Conservation (phyloP, 768 basidiomycete species). For the Gyrodon lividus region DNA sequence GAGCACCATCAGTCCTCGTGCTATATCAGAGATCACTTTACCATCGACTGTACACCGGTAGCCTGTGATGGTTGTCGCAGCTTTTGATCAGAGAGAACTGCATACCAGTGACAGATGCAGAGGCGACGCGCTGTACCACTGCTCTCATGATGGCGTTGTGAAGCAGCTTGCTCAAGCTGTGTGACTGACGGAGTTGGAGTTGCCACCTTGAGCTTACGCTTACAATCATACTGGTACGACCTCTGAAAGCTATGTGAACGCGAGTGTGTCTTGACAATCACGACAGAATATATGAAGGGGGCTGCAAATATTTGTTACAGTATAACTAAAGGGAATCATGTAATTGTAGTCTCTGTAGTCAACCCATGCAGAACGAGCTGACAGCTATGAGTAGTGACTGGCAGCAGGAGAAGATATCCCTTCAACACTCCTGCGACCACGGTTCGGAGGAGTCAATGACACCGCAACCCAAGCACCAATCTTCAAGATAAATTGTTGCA, state of each 20-base stretch:
- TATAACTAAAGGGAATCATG: no score
- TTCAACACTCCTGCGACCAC: no score
- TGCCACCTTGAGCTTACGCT: no score
- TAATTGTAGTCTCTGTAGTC: no score
- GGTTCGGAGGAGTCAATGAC: slow-evolving; percentile 40
- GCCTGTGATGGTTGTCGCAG: neutral
- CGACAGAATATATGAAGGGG: no score
- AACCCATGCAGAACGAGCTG: no score
- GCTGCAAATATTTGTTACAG: no score
- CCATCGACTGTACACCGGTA: slow-evolving; percentile 61
- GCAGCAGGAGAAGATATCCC: no score
- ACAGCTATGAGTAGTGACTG: no score
- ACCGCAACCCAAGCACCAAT: slow-evolving; percentile 86
- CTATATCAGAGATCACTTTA: slow-evolving; percentile 77
- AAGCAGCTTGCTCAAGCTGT: no score
- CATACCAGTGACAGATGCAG: slow-evolving; percentile 82
- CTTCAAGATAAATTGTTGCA: slow-evolving; percentile 66
- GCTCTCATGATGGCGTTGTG: slow-evolving; percentile 61
- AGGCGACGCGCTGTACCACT: slow-evolving; percentile 78
- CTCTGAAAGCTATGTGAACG: neutral
- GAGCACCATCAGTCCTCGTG: slow-evolving; percentile 83
- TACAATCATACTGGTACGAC: no score
- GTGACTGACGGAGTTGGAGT: no score
- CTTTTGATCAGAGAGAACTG: neutral
- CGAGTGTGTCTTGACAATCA: neutral